A percentile compares a stretch with the other conserved stretches of the same genome.
Conservation (phyloP, 169 alveolate genomes). For the Plasmodium chabaudi region DNA sequence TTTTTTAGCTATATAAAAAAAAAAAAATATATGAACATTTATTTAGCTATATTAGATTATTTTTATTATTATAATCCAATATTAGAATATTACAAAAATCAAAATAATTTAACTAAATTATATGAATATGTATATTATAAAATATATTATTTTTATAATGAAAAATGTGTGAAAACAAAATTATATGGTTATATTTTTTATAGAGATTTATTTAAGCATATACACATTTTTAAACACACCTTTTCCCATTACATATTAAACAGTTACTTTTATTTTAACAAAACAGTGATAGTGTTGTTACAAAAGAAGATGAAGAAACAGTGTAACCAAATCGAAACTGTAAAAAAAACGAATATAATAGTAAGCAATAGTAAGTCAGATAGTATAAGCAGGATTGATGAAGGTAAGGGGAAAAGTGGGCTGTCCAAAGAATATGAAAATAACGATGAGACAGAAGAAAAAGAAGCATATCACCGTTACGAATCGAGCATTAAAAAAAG, state of each 20-base stretch:
- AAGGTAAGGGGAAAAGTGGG: too few species aligned
- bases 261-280: slow-evolving; percentile 24
- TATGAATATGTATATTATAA: slow-evolving; percentile 36
- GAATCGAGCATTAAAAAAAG: too few species aligned
- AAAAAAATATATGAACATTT: slow-evolving; percentile 23
- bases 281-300: not conserved
- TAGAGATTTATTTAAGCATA: slow-evolving; percentile 5
- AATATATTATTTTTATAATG: slow-evolving; percentile 37
- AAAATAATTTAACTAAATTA: not conserved
- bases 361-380: too few species aligned
- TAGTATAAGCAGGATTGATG: too few species aligned
- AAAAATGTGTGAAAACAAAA: slow-evolving; percentile 19
- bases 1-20: slow-evolving; percentile 11
- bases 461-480: too few species aligned
- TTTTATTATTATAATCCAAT: slow-evolving; percentile 16
- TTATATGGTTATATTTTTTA: slow-evolving; percentile 54
- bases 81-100: slow-evolving; percentile 6
- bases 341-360: not conserved
- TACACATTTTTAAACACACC: not conserved
- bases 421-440: too few species aligned
- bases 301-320: not conserved
- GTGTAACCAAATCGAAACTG: not conserved
- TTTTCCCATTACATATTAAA: slow-evolving; percentile 19
- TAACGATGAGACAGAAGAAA: too few species aligned
- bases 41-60: slow-evolving; percentile 12